Conservation (phyloP, 2,329 filamentous ascomycete genomes). For the Epichloe coenophiala region DNA sequence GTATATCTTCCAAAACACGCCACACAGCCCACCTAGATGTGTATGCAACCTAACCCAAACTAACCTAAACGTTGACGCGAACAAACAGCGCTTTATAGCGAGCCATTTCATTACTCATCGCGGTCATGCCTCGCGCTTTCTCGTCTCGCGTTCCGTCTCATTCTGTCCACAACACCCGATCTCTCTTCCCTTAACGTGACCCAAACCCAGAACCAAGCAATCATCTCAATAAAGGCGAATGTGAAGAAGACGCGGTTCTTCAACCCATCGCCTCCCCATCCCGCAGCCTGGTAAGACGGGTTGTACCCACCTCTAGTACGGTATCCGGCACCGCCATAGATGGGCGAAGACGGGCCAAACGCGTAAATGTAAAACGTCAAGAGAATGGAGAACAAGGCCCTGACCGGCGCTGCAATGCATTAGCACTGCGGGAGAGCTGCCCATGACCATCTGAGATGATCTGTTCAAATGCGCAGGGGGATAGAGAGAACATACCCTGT, state of each 20-base stretch:
- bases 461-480: slow-evolving; percentile 13
- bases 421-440: no score
- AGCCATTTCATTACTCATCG: neutral
- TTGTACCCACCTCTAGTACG: slow-evolving; percentile 13
- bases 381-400: slow-evolving; percentile 47
- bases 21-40: neutral
- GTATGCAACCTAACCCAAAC: neutral
- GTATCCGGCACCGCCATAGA: slow-evolving; percentile 23
- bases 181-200: slow-evolving; percentile 55
- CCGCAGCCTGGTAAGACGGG: slow-evolving; percentile 21
- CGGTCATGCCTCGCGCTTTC: slow-evolving; percentile 6
- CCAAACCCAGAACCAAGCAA: slow-evolving; percentile 80
- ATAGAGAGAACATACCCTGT: slow-evolving; percentile 48
- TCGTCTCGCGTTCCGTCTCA: slow-evolving; percentile 14
- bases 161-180: slow-evolving; percentile 25
- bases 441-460: no score
- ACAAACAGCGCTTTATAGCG: neutral
- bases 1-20: neutral
- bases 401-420: slow-evolving; percentile 39
- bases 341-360: slow-evolving; percentile 37
- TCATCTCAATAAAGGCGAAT: slow-evolving; percentile 71
- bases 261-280: slow-evolving; percentile 49
- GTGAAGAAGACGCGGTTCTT: slow-evolving; percentile 79
- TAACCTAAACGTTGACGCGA: neutral
- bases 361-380: slow-evolving; percentile 52